Evolutionary conservation across 805 yeast genomes (phyloP).

Genomic region (Kodamaea laetipori): DNA sequence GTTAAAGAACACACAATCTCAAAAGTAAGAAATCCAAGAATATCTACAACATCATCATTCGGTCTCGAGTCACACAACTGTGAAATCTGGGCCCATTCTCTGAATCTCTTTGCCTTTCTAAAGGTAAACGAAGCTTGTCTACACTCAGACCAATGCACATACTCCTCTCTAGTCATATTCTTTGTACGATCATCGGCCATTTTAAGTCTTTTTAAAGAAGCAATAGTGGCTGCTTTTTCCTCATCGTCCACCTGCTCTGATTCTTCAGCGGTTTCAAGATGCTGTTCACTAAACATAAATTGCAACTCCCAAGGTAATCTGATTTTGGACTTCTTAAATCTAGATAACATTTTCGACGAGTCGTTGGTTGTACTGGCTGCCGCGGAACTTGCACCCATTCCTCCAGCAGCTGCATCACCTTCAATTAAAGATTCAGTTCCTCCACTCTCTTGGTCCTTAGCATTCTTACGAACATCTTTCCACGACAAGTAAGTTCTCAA

Average conservation of each 20-base stretch:
- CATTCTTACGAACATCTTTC: constrained; percentile 92
- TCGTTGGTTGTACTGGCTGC: constrained; percentile 35
- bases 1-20: constrained; percentile 95
- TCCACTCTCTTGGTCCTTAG: constrained; percentile 58
- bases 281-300: constrained; percentile 91
- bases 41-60: constrained; percentile 94
- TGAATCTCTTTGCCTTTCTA: constrained; percentile 87
- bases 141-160: constrained; percentile 98
- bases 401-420: constrained; percentile 48
- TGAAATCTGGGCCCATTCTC: constrained; percentile 93
- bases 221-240: constrained; percentile 84
- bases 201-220: constrained; percentile 84
- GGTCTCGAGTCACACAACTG: constrained; percentile 87
- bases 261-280: constrained; percentile 68
- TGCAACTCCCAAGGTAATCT: constrained; percentile 94
- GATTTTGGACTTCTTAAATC: constrained; percentile 73
- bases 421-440: constrained; percentile 53
- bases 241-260: constrained; percentile 74
- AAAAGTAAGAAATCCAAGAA: constrained; percentile 90
- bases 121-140: constrained; percentile 96
- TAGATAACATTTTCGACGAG: constrained; percentile 44
- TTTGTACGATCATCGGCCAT: constrained; percentile 92
- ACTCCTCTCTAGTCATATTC: constrained; percentile 94
- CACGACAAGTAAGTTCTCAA: constrained; percentile 89
- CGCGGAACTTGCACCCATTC: constrained; percentile 43